Evolutionary conservation across 202 grass and related monocot species (phyloP).

Genomic region (Zoysia matrella): DNA sequence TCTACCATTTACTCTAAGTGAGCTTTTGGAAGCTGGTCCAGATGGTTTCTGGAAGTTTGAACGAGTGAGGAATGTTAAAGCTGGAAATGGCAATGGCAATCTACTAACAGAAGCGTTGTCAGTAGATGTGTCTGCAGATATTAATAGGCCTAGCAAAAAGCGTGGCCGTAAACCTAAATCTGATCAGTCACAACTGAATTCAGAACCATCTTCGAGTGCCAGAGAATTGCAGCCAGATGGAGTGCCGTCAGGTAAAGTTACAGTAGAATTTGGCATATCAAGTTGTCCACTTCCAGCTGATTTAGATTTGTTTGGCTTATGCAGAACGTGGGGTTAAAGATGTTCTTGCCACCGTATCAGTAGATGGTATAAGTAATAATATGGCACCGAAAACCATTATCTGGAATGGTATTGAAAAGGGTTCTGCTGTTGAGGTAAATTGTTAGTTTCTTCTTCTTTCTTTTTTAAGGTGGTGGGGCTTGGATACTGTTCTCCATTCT

Average conservation of each 20-base stretch:
- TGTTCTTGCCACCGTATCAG: constrained; percentile 23
- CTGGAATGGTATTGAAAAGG: constrained; percentile 76
- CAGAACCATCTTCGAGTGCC: constrained; percentile 45
- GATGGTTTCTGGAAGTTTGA: constrained; percentile 80
- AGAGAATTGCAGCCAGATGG: constrained; percentile 43
- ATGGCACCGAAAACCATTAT: constrained; percentile 37
- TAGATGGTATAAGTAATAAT: constrained; percentile 51
- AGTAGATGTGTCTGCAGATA: constrained; percentile 35
- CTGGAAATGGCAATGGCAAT: constrained; percentile 27
- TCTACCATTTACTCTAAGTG: constrained; percentile 78
- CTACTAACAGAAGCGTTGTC: constrained; percentile 33
- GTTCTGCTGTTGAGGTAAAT: constrained; percentile 82
- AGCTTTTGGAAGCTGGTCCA: constrained; percentile 82
- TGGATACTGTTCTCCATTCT: constrained; percentile 5
- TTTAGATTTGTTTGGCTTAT: constrained; percentile 46
- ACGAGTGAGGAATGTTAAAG: constrained; percentile 42
- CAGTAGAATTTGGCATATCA: constrained; percentile 4
- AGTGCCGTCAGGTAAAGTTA: constrained; percentile 53
- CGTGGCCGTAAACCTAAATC: constrained; percentile 45
- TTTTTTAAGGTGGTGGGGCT: background rate
- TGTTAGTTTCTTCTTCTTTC: constrained; percentile 14
- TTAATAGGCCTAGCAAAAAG: constrained; percentile 45
- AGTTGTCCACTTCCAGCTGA: constrained; percentile 25
- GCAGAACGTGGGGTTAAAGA: constrained; percentile 51
- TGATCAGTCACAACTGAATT: constrained; percentile 32